A percentile compares a stretch with the other conserved stretches of the same genome.
These are phyloP conservation scores for Lasiosphaeria ovina DNA, from an alignment of 495 filamentous ascomycete genomes.

Conservation along the genomic window DNA sequence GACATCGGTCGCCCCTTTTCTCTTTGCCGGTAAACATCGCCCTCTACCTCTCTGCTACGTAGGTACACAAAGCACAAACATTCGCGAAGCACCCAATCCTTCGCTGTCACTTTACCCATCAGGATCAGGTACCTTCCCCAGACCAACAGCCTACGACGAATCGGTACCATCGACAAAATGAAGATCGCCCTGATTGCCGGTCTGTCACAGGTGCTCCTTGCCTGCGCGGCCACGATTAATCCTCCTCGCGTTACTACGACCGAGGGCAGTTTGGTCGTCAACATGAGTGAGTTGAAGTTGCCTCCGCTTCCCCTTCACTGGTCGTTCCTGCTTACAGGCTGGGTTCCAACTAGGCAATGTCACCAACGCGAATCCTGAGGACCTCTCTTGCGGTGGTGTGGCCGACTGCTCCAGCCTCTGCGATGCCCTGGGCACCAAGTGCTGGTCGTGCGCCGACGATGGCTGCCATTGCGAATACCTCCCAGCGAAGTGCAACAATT, in stretches of 20 bases:
- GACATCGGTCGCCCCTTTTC: no score
- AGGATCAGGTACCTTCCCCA: no score
- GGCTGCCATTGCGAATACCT: not conserved
- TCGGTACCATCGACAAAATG: not conserved
- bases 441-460: not conserved
- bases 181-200: not conserved
- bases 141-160: no score
- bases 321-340: not conserved
- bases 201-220: not conserved
- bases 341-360: not conserved
- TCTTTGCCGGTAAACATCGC: no score
- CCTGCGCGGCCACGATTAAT: not conserved
- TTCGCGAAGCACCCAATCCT: no score
- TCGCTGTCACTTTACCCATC: no score
- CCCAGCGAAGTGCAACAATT: not conserved
- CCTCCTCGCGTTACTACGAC: not conserved
- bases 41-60: no score
- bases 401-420: not conserved
- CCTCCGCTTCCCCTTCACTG: no score
- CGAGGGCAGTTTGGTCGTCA: not conserved
- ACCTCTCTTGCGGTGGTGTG: not conserved
- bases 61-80: no score
- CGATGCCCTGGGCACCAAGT: not conserved
- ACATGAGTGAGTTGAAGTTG: no score
- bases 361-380: not conserved